Percentiles rank a stretch among this genome's conserved stretches.
Conservation (phyloP, 2,329 filamentous ascomycete species). For the Chaetomium olivaceum region DNA sequence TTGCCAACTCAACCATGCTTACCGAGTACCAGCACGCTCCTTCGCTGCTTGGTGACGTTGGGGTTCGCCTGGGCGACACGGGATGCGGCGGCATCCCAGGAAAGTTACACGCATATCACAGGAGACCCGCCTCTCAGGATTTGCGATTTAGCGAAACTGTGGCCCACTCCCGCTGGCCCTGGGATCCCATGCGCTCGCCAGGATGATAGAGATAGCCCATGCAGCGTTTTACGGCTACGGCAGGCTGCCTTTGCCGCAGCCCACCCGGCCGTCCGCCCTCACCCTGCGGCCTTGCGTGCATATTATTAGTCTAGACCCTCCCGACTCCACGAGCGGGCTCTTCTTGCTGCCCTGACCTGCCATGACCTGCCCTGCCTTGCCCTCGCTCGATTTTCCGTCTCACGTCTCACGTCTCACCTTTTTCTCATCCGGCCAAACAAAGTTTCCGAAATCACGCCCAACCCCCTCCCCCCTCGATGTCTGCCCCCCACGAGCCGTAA, state of each 20-base stretch:
- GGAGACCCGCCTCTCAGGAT: constrained; percentile 27
- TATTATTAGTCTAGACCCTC: constrained; percentile 21
- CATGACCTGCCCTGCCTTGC: not conserved
- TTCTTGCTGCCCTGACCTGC: not conserved
- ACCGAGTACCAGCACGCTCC: not conserved
- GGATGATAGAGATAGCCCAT: constrained; percentile 11
- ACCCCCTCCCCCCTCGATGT: not conserved
- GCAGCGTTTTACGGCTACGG: not conserved
- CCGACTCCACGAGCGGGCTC: not conserved
- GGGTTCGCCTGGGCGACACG: constrained; percentile 3
- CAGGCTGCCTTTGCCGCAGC: constrained; percentile 16
- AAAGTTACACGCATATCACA: constrained; percentile 15
- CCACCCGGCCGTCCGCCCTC: not conserved
- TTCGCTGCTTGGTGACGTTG: not conserved
- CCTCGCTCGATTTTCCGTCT: not conserved
- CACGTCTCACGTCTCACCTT: not conserved
- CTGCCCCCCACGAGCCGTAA: constrained; percentile 17
- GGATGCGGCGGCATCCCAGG: constrained; percentile 18
- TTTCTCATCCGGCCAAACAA: not conserved
- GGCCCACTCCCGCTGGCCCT: constrained; percentile 16
- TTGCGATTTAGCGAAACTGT: constrained; percentile 19
- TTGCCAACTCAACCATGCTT: constrained; percentile 15
- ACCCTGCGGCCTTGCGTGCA: constrained; percentile 17
- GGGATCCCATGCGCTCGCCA: constrained; percentile 21
- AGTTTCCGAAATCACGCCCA: not conserved